A percentile compares a stretch with the other conserved stretches of the same genome.
phyloP scores from a whole-genome alignment of 2,329 filamentous ascomycete genomes.

The Penicillium sp. region DNA sequence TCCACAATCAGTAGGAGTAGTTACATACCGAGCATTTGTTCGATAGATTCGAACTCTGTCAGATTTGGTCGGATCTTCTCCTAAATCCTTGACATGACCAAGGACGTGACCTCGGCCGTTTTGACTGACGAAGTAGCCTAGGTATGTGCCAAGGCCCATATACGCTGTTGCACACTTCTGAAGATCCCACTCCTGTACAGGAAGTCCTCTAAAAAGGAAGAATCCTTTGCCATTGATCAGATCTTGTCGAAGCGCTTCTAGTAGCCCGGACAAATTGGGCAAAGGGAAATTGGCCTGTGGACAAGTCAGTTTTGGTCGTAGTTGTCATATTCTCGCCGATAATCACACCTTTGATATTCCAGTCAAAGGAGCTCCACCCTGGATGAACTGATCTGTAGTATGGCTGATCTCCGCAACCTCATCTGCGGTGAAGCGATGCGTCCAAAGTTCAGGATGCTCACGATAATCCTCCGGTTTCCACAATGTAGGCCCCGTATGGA shows the following conservation, averaged over 20 bases:
- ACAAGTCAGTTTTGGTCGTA: neutral
- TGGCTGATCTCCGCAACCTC: conserved; percentile 65
- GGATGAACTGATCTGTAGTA: conserved; percentile 66
- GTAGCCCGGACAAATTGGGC: conserved; percentile 52
- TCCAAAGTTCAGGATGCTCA: conserved; percentile 64
- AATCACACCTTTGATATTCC: conserved; percentile 59
- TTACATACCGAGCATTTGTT: conserved; percentile 64
- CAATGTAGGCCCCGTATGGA: conserved; percentile 66
- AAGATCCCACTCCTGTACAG: conserved; percentile 67
- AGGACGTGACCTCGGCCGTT: conserved; percentile 79
- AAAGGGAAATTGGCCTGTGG: conserved; percentile 57
- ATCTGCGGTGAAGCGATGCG: conserved; percentile 62
- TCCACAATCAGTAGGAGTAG: neutral
- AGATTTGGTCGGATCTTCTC: conserved; percentile 73
- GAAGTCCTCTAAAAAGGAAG: conserved; percentile 79
- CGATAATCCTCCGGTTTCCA: conserved; percentile 66
- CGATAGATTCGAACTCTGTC: conserved; percentile 84
- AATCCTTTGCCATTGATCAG: conserved; percentile 81
- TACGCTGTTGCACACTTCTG: conserved; percentile 78
- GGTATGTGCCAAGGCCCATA: conserved; percentile 77
- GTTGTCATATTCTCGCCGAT: no score
- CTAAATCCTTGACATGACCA: conserved; percentile 81
- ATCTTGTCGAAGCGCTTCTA: conserved; percentile 58
- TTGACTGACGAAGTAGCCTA: conserved; percentile 81
- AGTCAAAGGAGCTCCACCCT: conserved; percentile 60